Evolutionary conservation across 2,329 filamentous ascomycete genomes (phyloP).

Genomic region (Chrysoporthe cubensis): DNA sequence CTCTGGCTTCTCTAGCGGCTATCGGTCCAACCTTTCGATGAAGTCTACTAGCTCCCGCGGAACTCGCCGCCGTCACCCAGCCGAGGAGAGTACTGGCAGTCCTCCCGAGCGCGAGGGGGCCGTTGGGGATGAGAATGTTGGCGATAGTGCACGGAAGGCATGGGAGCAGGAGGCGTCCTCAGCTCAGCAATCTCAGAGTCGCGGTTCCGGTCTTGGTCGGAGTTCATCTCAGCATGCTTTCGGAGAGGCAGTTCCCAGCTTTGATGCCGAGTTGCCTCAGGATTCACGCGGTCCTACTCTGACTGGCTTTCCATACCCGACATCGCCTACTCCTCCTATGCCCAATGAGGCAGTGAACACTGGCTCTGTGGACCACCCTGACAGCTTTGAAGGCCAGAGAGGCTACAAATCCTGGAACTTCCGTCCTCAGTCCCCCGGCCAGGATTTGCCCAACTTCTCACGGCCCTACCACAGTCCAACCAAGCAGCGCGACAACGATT

Average conservation of each 20-base stretch:
- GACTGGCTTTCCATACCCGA: conserved; percentile 1
- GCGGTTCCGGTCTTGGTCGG: neutral
- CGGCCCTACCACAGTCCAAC: conserved; percentile 1
- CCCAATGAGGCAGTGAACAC: neutral
- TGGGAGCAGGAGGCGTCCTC: neutral
- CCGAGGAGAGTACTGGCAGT: conserved; percentile 26
- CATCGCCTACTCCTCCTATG: conserved; percentile 16
- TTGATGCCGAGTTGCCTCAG: neutral
- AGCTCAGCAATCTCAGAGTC: neutral
- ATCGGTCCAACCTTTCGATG: conserved; percentile 5
- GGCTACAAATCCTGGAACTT: neutral
- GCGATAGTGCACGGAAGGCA: conserved; percentile 5
- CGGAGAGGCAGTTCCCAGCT: neutral
- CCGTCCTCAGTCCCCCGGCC: neutral
- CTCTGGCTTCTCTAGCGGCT: conserved; percentile 5
- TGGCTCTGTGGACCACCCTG: neutral
- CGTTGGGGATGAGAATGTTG: conserved; percentile 7
- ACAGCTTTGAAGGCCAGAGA: neutral
- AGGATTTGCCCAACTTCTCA: conserved; percentile 11
- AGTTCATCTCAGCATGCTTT: neutral
- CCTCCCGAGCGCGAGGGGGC: conserved; percentile 14
- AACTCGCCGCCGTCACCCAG: conserved; percentile 24
- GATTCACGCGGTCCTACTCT: neutral
- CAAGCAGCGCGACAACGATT: neutral
- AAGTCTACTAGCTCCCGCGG: conserved; percentile 13